A percentile compares a stretch with the other conserved stretches of the same genome.
Conservation (phyloP, 2,329 filamentous ascomycete genomes). For the Ophiostoma sp. region DNA sequence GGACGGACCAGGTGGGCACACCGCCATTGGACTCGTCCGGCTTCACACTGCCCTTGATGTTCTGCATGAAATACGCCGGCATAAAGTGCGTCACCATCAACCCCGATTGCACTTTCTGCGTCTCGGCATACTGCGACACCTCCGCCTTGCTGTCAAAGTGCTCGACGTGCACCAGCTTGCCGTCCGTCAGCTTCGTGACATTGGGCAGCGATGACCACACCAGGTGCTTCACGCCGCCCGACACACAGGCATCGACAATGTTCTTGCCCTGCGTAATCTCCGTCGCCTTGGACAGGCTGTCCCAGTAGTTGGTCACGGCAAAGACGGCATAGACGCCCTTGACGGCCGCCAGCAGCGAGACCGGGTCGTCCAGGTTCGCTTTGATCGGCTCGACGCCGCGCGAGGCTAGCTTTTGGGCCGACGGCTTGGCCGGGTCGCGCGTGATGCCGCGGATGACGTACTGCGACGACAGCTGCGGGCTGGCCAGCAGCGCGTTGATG, state of each 20-base stretch:
- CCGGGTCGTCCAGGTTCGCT: conserved; percentile 52
- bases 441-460: conserved; percentile 49
- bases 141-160: conserved; percentile 61
- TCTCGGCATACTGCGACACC: conserved; percentile 55
- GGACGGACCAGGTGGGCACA: conserved; percentile 38
- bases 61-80: conserved; percentile 57
- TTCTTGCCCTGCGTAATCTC: conserved; percentile 50
- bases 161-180: conserved; percentile 44
- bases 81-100: conserved; percentile 46
- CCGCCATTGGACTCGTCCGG: conserved; percentile 33
- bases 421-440: conserved; percentile 43
- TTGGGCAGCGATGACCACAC: conserved; percentile 45
- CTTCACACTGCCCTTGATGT: conserved; percentile 41
- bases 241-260: conserved; percentile 49
- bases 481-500: conserved; percentile 30
- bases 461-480: conserved; percentile 29
- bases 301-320: conserved; percentile 47
- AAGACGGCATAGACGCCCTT: conserved; percentile 51
- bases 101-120: conserved; percentile 44
- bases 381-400: conserved; percentile 51
- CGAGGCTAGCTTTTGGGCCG: conserved; percentile 42
- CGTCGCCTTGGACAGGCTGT: conserved; percentile 40
- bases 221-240: conserved; percentile 31
- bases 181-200: conserved; percentile 43
- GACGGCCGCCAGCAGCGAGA: conserved; percentile 47